Percentiles rank a stretch among this genome's conserved stretches.
These are phyloP conservation scores for Hanseniaspora clermontiae DNA, from an alignment of 805 yeast genomes.

Conservation along the genomic window DNA sequence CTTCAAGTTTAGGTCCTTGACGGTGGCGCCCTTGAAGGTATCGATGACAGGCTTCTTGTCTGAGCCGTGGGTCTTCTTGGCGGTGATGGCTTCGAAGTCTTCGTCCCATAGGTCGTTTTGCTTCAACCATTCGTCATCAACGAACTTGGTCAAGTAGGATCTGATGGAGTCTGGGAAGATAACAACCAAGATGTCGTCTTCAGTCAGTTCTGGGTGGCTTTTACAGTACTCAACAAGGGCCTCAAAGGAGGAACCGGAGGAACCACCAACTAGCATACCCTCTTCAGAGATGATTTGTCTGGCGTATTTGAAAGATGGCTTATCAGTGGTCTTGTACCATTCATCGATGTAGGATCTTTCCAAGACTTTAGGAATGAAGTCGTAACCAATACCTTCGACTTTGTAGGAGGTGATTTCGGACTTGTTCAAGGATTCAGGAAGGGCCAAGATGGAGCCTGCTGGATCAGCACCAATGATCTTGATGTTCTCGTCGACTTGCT, in stretches of 20 bases:
- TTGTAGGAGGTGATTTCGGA: conserved; percentile 45
- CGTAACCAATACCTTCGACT: conserved; percentile 88
- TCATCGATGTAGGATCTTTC: conserved; percentile 51
- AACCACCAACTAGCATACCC: conserved; percentile 83
- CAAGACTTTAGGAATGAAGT: conserved; percentile 72
- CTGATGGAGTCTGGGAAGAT: conserved; percentile 79
- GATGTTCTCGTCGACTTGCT: conserved; percentile 47
- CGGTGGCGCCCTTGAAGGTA: conserved; percentile 43
- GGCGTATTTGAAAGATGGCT: conserved; percentile 65
- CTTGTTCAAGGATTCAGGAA: conserved; percentile 58
- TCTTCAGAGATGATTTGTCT: conserved; percentile 73
- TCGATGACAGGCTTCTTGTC: conserved; percentile 29
- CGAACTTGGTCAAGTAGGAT: conserved; percentile 76
- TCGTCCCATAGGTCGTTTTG: conserved; percentile 61
- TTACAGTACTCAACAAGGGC: conserved; percentile 62
- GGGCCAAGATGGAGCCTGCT: conserved; percentile 70
- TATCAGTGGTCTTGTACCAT: conserved; percentile 81
- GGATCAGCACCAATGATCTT: conserved; percentile 75
- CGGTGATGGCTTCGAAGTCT: conserved; percentile 30
- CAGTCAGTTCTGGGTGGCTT: conserved; percentile 47
- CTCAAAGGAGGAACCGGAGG: conserved; percentile 71
- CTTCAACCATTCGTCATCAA: conserved; percentile 83
- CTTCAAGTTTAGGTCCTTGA: conserved; percentile 56
- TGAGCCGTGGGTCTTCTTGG: conserved; percentile 15
- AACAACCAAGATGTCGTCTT: conserved; percentile 63